These are phyloP conservation scores for Plasmodium berghei DNA, from an alignment of 169 alveolate genomes.

Conservation along the genomic window DNA sequence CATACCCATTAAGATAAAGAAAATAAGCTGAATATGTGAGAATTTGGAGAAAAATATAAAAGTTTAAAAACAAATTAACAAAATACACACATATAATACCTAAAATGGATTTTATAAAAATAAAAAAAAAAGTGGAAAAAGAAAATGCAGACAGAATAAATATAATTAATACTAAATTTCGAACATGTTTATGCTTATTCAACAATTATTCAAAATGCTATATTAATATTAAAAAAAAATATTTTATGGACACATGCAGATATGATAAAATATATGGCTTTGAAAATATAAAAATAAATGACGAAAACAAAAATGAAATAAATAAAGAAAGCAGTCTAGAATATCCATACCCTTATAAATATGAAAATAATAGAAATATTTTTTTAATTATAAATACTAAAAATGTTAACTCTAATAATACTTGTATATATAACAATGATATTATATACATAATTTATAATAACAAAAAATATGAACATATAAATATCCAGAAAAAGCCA, in stretches of 20 bases:
- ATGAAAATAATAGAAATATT: constrained; percentile 53
- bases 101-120: constrained; percentile 31
- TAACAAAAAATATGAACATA: constrained; percentile 74
- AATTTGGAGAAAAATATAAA: background rate
- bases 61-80: background rate
- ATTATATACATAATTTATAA: constrained; percentile 67
- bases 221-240: constrained; percentile 39
- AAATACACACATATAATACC: background rate
- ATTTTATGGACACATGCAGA: constrained; percentile 24
- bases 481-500: constrained; percentile 45
- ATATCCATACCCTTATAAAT: constrained; percentile 63
- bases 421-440: constrained; percentile 53
- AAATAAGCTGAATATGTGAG: no score
- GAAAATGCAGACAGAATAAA: constrained; percentile 64
- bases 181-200: constrained; percentile 43
- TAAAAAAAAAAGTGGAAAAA: constrained; percentile 32
- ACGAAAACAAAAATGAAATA: background rate
- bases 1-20: background rate
- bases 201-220: constrained; percentile 68
- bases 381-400: constrained; percentile 59
- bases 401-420: constrained; percentile 46
- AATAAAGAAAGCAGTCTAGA: constrained; percentile 61
- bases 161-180: constrained; percentile 42
- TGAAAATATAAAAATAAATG: constrained; percentile 52
- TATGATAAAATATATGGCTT: constrained; percentile 71